Evolutionary conservation across 768 basidiomycete genomes (phyloP).

Genomic region (Calocera cornea): DNA sequence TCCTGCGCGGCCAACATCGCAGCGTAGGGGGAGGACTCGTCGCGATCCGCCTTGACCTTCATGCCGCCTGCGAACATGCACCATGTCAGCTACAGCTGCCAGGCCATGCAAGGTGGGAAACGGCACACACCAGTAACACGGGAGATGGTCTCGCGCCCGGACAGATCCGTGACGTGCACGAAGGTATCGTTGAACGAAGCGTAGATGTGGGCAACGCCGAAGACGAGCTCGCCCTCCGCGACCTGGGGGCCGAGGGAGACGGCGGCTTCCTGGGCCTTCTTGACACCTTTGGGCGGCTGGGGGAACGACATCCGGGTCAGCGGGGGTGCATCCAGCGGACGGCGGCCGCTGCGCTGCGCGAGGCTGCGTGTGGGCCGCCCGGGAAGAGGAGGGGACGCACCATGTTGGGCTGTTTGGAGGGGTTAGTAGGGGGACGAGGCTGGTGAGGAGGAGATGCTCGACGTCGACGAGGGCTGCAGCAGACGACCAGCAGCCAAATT

Average conservation of each 20-base stretch:
- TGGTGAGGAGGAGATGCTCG: neutral
- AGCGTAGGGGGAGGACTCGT: constrained; percentile 95
- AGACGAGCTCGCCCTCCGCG: constrained; percentile 90
- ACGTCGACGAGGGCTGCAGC: neutral
- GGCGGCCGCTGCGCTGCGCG: neutral
- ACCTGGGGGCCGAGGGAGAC: constrained; percentile 92
- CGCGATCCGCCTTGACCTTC: constrained; percentile 99
- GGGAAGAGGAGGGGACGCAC: neutral
- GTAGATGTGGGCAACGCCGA: constrained; percentile 97
- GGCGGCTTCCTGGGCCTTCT: constrained; percentile 62
- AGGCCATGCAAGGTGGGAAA: neutral
- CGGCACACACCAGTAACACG: constrained; percentile 77
- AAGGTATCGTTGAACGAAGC: constrained; percentile 99
- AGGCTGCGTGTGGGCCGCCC: neutral
- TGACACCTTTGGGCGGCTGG: constrained; percentile 42
- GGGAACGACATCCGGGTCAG: neutral
- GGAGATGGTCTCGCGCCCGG: constrained; percentile 97
- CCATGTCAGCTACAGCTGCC: neutral
- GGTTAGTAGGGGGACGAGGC: neutral
- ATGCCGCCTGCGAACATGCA: constrained; percentile 56
- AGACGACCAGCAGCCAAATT: neutral
- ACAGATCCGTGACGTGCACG: constrained; percentile 97
- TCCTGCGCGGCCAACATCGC: constrained; percentile 99
- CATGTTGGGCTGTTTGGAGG: neutral
- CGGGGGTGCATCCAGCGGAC: neutral